phyloP scores from a whole-genome alignment of 345 rosid species.

The Corchorus capsularis region DNA sequence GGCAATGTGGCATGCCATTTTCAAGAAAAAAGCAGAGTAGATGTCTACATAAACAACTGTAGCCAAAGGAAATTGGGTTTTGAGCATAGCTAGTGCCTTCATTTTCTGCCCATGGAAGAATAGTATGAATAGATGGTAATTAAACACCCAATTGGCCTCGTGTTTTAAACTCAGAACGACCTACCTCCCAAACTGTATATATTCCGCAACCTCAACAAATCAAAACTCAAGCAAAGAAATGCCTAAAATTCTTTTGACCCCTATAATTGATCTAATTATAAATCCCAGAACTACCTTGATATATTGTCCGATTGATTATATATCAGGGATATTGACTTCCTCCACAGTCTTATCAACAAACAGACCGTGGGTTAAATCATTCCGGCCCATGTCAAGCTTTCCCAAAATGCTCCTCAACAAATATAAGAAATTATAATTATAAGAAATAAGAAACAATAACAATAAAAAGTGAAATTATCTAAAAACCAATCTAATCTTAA shows the following conservation, averaged over 20 bases:
- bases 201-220: conserved; percentile 29
- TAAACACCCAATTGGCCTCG: conserved; percentile 62
- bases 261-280: neutral
- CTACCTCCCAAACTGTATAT: conserved; percentile 45
- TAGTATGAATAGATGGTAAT: conserved; percentile 30
- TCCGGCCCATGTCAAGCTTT: conserved; percentile 60
- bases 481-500: too few species aligned
- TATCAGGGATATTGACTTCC: conserved; percentile 42
- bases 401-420: conserved; percentile 29
- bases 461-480: too few species aligned
- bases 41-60: conserved; percentile 45
- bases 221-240: neutral
- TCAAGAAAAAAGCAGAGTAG: conserved; percentile 32
- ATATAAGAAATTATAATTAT: too few species aligned
- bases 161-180: conserved; percentile 65
- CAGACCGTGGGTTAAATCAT: conserved; percentile 45
- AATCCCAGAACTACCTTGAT: conserved; percentile 29
- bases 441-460: too few species aligned
- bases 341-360: conserved; percentile 28
- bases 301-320: conserved; percentile 27
- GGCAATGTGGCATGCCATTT: too few species aligned
- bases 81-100: conserved; percentile 37
- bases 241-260: neutral
- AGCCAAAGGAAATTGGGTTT: conserved; percentile 36
- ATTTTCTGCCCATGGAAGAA: conserved; percentile 30